Conservation (phyloP, 2,329 filamentous ascomycete genomes). For the Aspergillus bombycis region DNA sequence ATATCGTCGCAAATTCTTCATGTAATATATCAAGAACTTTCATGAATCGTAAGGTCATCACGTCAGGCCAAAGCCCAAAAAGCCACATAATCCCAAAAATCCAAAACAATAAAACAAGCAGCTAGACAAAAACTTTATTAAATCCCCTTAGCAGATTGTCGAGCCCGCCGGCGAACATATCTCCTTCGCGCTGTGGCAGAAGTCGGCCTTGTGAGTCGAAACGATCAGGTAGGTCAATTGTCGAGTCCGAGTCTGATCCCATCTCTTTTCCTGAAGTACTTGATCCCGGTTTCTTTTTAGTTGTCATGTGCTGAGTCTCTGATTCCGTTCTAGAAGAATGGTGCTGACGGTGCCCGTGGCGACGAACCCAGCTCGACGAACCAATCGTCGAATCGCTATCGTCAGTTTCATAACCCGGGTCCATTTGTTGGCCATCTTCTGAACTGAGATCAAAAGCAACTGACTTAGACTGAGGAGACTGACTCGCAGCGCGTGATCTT, state of each 20-base stretch:
- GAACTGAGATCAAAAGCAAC: constrained; percentile 36
- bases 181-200: constrained; percentile 35
- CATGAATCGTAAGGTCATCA: background rate
- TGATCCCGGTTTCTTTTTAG: background rate
- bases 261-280: constrained; percentile 9
- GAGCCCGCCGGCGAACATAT: constrained; percentile 39
- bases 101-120: background rate
- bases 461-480: constrained; percentile 35
- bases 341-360: constrained; percentile 25
- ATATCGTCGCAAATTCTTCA: background rate
- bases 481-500: constrained; percentile 25
- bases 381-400: constrained; percentile 45
- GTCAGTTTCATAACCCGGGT: constrained; percentile 47
- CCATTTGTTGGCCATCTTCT: constrained; percentile 14
- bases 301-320: background rate
- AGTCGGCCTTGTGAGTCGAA: constrained; percentile 47
- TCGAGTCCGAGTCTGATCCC: constrained; percentile 45
- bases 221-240: constrained; percentile 47
- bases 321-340: constrained; percentile 23
- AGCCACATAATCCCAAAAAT: background rate
- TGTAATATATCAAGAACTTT: background rate
- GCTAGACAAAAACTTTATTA: constrained; percentile 22
- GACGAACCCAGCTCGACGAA: constrained; percentile 22
- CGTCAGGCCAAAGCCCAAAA: background rate
- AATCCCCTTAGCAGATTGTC: constrained; percentile 41